Percentiles rank a stretch among this genome's conserved stretches.
Conservation (phyloP, 768 basidiomycete genomes). For the Auriculariales sp. region DNA sequence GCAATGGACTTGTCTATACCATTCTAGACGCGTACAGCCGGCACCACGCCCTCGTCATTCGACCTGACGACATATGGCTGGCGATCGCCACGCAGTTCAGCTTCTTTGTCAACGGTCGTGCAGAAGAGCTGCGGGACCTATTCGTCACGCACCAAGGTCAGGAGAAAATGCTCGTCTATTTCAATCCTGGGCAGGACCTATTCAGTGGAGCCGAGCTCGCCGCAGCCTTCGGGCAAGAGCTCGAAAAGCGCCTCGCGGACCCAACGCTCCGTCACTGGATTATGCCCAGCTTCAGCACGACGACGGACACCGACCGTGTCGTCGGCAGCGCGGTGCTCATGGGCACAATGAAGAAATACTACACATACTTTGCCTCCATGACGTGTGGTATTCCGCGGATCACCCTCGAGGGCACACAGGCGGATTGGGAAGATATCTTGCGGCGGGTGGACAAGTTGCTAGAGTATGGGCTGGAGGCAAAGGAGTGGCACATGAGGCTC, state of each 20-base stretch:
- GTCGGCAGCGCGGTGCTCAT: conserved; percentile 26
- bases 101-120: conserved; percentile 15
- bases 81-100: conserved; percentile 26
- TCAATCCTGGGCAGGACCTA: conserved; percentile 15
- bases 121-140: conserved; percentile 18
- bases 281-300: conserved; percentile 30
- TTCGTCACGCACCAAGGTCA: conserved; percentile 23
- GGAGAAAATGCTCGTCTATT: conserved; percentile 16
- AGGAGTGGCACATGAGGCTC: conserved; percentile 26
- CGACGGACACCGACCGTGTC: conserved; percentile 22
- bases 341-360: conserved; percentile 25
- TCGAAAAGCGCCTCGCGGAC: too few relatives aligned
- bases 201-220: conserved; percentile 15
- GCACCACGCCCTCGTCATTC: conserved; percentile 24
- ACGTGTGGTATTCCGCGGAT: conserved; percentile 29
- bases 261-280: conserved; percentile 24
- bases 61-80: conserved; percentile 38
- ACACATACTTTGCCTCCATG: conserved; percentile 17
- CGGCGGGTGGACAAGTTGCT: conserved; percentile 23
- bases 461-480: conserved; percentile 20
- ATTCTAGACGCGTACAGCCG: conserved; percentile 19
- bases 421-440: conserved; percentile 25
- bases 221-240: too few relatives aligned
- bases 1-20: conserved; percentile 21
- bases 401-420: conserved; percentile 26